These are phyloP conservation scores for Sclerotinia nivalis DNA, from an alignment of 2,329 filamentous ascomycete species.

Conservation along the genomic window DNA sequence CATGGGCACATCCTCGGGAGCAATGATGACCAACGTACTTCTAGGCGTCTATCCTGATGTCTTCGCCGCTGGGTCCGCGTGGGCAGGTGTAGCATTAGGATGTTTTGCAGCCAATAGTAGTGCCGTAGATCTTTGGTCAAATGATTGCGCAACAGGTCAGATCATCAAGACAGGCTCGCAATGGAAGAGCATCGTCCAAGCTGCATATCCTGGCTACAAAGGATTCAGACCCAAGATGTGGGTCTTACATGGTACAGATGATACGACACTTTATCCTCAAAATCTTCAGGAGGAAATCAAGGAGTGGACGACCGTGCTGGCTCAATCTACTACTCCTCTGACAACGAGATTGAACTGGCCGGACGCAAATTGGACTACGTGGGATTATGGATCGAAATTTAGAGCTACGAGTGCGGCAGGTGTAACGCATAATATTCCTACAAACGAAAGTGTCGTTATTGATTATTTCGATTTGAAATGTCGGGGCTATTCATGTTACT, in stretches of 20 bases:
- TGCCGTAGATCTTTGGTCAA: slow-evolving; percentile 52
- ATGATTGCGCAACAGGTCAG: slow-evolving; percentile 46
- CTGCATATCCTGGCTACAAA: slow-evolving; percentile 44
- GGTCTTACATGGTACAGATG: slow-evolving; percentile 43
- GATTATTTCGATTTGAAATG: slow-evolving; percentile 35
- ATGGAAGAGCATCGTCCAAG: slow-evolving; percentile 46
- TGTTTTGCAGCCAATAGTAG: slow-evolving; percentile 45
- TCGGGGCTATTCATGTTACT: slow-evolving; percentile 21
- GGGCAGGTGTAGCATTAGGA: slow-evolving; percentile 48
- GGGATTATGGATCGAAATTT: slow-evolving; percentile 32
- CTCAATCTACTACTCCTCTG: slow-evolving; percentile 27
- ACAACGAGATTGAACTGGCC: slow-evolving; percentile 34
- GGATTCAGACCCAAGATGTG: slow-evolving; percentile 28
- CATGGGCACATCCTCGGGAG: slow-evolving; percentile 48
- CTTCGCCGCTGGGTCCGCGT: slow-evolving; percentile 48
- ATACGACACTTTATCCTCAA: slow-evolving; percentile 44
- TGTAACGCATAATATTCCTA: slow-evolving; percentile 34
- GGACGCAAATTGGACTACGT: slow-evolving; percentile 36
- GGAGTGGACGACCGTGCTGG: slow-evolving; percentile 51
- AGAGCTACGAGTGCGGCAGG: slow-evolving; percentile 28
- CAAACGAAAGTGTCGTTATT: slow-evolving; percentile 30
- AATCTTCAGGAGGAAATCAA: slow-evolving; percentile 48
- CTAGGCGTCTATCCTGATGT: slow-evolving; percentile 51
- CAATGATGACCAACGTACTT: slow-evolving; percentile 55
- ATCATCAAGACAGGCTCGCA: slow-evolving; percentile 43